Base-by-base conservation (phyloP, 805 yeast genomes). In the Yamadazyma kitorensis region DNA sequence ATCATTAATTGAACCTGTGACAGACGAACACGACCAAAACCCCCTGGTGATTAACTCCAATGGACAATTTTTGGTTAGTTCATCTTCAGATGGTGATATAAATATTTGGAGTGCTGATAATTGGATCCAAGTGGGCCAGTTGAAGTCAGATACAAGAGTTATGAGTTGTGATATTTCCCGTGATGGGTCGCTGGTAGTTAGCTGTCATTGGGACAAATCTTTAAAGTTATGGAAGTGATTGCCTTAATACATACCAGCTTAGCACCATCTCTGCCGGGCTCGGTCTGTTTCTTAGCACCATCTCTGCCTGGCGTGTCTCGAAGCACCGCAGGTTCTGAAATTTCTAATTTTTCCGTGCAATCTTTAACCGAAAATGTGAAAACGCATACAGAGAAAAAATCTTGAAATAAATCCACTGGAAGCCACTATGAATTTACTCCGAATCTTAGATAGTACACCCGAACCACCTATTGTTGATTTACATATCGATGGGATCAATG, bases 201-300 rank as follows among this genome's bases (percentile, higher is more conserved):
- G 82, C 29, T 72, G 86, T 31, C 89, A 95, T 14, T 88, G 95
- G 95, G 96, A 88, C 53, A 70, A 93, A 35, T 69, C 85, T 5
- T 69, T 87, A 3, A 84, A 83, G 51, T 34, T 84, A 27, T 84
- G 87, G 87, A 33, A 37, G 17, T n/a, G n/a, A n/a, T n/a, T n/a
- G n/a, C n/a, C n/a, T n/a, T n/a, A n/a, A n/a, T n/a, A n/a, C n/a
- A n/a, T n/a, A n/a, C n/a, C n/a, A n/a, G n/a, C n/a, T n/a, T n/a
- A n/a, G n/a, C n/a, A n/a, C n/a, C n/a, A n/a, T n/a, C n/a, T n/a
- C n/a, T n/a, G n/a, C n/a, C n/a, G n/a, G n/a, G n/a, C n/a, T n/a
- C n/a, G n/a, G n/a, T n/a, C n/a, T n/a, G n/a, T n/a, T n/a, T n/a
- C n/a, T n/a, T n/a, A n/a, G n/a, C n/a, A n/a, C n/a, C n/a, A n/a